phyloP scores from a whole-genome alignment of 345 rosid species.

The Populus pruinosa region DNA sequence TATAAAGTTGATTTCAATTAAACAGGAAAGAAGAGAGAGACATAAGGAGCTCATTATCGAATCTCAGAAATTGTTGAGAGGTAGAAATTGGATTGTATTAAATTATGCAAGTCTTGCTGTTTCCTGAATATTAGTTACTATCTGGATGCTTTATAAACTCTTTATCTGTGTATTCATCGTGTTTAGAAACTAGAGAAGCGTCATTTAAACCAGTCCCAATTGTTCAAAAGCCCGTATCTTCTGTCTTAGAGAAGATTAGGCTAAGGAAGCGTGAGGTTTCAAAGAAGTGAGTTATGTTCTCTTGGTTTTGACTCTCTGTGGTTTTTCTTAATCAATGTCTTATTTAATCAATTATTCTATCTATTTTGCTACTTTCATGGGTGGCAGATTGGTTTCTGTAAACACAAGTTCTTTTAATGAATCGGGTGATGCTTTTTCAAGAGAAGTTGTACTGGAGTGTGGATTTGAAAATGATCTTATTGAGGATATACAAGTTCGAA shows the following conservation, averaged over 20 bases:
- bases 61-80: slow-evolving; percentile 85
- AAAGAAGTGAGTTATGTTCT: slow-evolving; percentile 47
- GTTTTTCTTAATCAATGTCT: not conserved
- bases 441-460: slow-evolving; percentile 25
- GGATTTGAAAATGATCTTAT: slow-evolving; percentile 25
- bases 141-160: not conserved
- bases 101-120: not conserved
- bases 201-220: slow-evolving; percentile 64
- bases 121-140: not conserved
- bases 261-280: slow-evolving; percentile 71
- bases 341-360: not conserved
- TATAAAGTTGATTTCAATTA: not conserved
- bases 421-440: slow-evolving; percentile 6
- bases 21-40: slow-evolving; percentile 69
- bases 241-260: slow-evolving; percentile 79
- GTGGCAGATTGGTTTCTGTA: slow-evolving; percentile 36
- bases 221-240: slow-evolving; percentile 71
- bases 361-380: not conserved
- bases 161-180: not conserved
- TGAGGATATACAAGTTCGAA: slow-evolving; percentile 19
- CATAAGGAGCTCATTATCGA: slow-evolving; percentile 66
- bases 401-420: slow-evolving; percentile 25
- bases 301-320: not conserved
- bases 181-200: slow-evolving; percentile 68
- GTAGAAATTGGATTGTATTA: slow-evolving; percentile 23